Base-by-base conservation (phyloP, 306 rosid genomes). In the Neltuma alba region DNA sequence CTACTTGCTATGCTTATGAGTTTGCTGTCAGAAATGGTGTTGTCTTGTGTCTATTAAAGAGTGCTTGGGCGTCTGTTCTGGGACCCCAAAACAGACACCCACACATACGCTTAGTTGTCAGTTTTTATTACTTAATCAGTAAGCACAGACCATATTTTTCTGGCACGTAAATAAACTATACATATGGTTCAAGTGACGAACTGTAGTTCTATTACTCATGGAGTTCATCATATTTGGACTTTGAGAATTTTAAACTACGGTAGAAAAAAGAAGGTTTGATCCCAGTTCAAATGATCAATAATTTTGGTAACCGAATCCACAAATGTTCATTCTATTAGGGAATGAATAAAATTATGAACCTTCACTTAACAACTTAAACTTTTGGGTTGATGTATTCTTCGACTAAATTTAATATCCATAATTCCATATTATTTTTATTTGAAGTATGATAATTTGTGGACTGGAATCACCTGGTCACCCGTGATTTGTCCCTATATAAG, bases 351-450 rank as follows among this genome's bases (percentile, higher is more conserved):
- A 36, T 65, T 4, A 66, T 38, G 31, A 27, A n/a, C 44, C 33
- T 66, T 66, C 8, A n/a, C 72, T 37, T 38, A 38, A 38, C 50
- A 63, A 15, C 12, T 31, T 15, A 7, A 33, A 15, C 14, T 33
- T 31, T 7, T 2, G 42, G 21, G 70, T 63, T 63, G 27, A 63
- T 33, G 70, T 33, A 4, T 2, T 18, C 14, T 63, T 34, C 34
- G 25, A 63, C 15, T 63, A 20, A 16, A 16, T 63, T 8, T 33
- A 36, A 37, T n/a, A 65, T 37, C 47, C 47, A 36, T 37, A 37
- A n/a, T 36, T 65, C 47, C 71, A n/a, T 34, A 9, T 65, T 20
- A 36, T 65, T 42, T 65, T n/a, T 65, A 65, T 67, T 38, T 67
- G 50, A 40, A 67, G 72, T 21, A 21, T 20, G 48, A 67, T 67